Percentiles rank a stretch among this genome's conserved stretches.
phyloP scores from a whole-genome alignment of 768 basidiomycete genomes.

The Suillus sp. region DNA sequence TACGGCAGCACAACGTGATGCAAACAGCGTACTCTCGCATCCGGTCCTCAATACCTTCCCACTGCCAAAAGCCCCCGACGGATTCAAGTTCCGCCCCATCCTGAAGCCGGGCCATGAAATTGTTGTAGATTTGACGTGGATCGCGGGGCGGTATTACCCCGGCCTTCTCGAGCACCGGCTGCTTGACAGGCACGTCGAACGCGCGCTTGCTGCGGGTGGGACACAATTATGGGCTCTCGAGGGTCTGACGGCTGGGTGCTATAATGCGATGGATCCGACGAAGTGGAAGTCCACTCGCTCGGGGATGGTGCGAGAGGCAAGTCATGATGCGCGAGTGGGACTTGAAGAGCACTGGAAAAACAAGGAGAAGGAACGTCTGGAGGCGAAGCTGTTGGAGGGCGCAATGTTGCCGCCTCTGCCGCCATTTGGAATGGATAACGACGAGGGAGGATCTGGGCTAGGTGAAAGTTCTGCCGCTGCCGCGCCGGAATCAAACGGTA shows the following conservation, averaged over 20 bases:
- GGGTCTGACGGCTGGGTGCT: conserved; percentile 64
- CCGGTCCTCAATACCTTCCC: conserved; percentile 38
- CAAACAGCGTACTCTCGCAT: conserved; percentile 39
- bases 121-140: conserved; percentile 65
- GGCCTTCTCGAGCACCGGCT: conserved; percentile 66
- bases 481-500: background rate
- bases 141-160: conserved; percentile 84
- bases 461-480: background rate
- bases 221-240: conserved; percentile 72
- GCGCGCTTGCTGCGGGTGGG: conserved; percentile 40
- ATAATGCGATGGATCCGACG: conserved; percentile 71
- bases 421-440: background rate
- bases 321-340: conserved; percentile 45
- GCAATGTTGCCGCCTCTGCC: conserved; percentile 20
- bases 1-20: conserved; percentile 21
- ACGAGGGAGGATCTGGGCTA: background rate
- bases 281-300: conserved; percentile 53
- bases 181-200: conserved; percentile 43
- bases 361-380: conserved; percentile 33
- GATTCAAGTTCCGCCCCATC: conserved; percentile 72
- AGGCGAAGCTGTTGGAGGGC: conserved; percentile 22
- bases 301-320: conserved; percentile 66
- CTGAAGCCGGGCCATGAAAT: conserved; percentile 62
- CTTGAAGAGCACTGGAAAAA: conserved; percentile 43
- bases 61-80: conserved; percentile 65